Evolutionary conservation across 2,329 filamentous ascomycete genomes (phyloP), one percentile per base, ranked within the genome.

Genomic region (Pseudogymnoascus sp.): DNA sequence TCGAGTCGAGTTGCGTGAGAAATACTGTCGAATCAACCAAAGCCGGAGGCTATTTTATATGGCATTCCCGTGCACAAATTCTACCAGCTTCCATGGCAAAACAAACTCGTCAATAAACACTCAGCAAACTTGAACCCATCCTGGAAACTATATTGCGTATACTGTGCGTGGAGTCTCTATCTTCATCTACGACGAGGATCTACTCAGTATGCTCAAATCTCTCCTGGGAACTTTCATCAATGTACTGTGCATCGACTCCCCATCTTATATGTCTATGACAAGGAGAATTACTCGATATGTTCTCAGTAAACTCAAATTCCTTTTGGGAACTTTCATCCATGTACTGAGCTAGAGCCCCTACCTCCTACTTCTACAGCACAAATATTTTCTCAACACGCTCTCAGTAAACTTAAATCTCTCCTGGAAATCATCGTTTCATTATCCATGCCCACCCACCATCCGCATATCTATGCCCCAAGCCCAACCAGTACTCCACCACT

Each of bases 401-500:
- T 24, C 26, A 11, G n/a, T 53, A 53, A 53, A 53, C n/a, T 31
- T 31, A 53, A 31, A 53, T 31, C 14, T 53, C 14, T 50, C 44
- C 44, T 33, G 26, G 47, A 4, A 53, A 53, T 53, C 26, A 53
- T 53, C 47, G 26, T 31, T 53, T 31, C 47, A 53, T 53, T 53
- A 53, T 53, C 47, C 47, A 19, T 53, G 19, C 4, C 26, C 44
- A 14, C 19, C n/a, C n/a, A n/a, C 14, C 47, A 53, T 53, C 47
- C 44, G 44, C 44, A 53, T 53, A 53, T 53, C 14, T 53, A 53
- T 53, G 26, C 47, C 26, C 47, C n/a, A 53, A 53, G 47, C 47
- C 44, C 47, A 53, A 31, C 24, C n/a, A 53, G 47, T 53, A 53
- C 47, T 53, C 47, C 47, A 53, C 47, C 44, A 19, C 40, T 19